Base-by-base conservation (phyloP, 179 eudicot species). In the Patellifolia procumbens region DNA sequence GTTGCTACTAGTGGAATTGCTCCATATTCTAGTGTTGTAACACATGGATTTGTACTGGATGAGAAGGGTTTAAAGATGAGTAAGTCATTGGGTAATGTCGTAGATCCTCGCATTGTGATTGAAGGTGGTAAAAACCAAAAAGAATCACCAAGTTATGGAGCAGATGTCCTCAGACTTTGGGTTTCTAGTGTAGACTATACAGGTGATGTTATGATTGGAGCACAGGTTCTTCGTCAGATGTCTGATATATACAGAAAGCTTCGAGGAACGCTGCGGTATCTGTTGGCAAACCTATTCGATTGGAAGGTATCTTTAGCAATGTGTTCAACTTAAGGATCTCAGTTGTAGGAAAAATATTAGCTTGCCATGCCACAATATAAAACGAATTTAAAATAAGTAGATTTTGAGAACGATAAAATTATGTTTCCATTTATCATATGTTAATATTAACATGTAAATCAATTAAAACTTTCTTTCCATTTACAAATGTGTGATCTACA, bases 21-120 rank as follows among this genome's bases (percentile, higher is more conserved):
- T 69, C 99, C 99, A 28, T 96, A 93, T 83, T 77, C 80, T 46
- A 87, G 89, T 68, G 99, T 96, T 67, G 74, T 96, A 49, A 96
- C 99, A 5, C 99, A 96, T 85, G 99, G 99, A 75, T 96, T 96
- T 90, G 99, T 96, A 43, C 88, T 96, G 43, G 99, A 96, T 81
- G 98, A 93, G 85, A 96, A 86, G 83, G 99, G 99, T 66, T 84
- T 93, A 46, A 96, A 96, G 86, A 96, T 96, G 99, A 96, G 99
- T 82, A 96, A 96, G 86, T 96, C 99, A 53, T 32, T 96, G 81
- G 99, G 99, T 72, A 96, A 96, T 84, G 99, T 96, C 80, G 96
- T 96, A n/a, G 97, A 96, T 84, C 99, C 99, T 78, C 85, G 81
- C 32, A 86, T 68, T 72, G 91, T 96, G 68, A 96, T 96, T 68